These are phyloP conservation scores for Podosphaera leucotricha DNA, from an alignment of 2,329 filamentous ascomycete genomes.

Conservation along the genomic window DNA sequence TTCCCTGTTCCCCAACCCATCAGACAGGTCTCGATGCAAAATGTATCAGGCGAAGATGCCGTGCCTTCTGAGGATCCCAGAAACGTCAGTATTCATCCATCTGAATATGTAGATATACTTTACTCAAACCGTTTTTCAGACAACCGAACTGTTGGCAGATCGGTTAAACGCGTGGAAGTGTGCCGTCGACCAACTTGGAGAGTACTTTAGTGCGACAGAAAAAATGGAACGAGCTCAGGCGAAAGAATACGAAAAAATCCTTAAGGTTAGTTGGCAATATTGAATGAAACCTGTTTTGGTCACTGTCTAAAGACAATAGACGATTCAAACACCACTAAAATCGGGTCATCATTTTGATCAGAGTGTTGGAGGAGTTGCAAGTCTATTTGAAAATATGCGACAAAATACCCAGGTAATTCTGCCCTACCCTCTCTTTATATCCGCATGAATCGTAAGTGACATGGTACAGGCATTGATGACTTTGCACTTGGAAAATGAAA, in stretches of 20 bases:
- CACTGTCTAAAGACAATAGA: slow-evolving; percentile 23
- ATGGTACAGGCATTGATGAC: slow-evolving; percentile 49
- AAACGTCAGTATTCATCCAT: slow-evolving; percentile 10
- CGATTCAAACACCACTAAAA: slow-evolving; percentile 61
- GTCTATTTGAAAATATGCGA: slow-evolving; percentile 84
- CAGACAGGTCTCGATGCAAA: slow-evolving; percentile 10
- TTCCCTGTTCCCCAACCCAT: slow-evolving; percentile 11
- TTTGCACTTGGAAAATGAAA: slow-evolving; percentile 74
- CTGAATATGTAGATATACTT: neutral
- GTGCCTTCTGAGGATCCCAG: slow-evolving; percentile 13
- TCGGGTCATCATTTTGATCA: slow-evolving; percentile 90
- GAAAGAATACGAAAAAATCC: slow-evolving; percentile 84
- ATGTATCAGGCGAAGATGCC: slow-evolving; percentile 12
- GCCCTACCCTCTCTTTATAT: neutral
- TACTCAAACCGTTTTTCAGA: slow-evolving; percentile 22
- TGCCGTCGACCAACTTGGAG: slow-evolving; percentile 71
- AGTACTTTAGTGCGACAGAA: slow-evolving; percentile 66
- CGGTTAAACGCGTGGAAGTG: slow-evolving; percentile 91
- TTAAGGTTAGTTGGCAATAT: slow-evolving; percentile 36
- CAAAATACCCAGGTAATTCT: slow-evolving; percentile 59
- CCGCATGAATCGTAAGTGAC: neutral
- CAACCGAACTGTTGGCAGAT: slow-evolving; percentile 61
- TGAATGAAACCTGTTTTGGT: neutral
- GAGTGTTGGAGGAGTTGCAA: slow-evolving; percentile 62
- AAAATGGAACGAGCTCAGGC: slow-evolving; percentile 66